Percentiles rank a stretch among this genome's conserved stretches.
Evolutionary conservation across 164 flowering plant genomes (phyloP).

Genomic region (Vitis amurensis): DNA sequence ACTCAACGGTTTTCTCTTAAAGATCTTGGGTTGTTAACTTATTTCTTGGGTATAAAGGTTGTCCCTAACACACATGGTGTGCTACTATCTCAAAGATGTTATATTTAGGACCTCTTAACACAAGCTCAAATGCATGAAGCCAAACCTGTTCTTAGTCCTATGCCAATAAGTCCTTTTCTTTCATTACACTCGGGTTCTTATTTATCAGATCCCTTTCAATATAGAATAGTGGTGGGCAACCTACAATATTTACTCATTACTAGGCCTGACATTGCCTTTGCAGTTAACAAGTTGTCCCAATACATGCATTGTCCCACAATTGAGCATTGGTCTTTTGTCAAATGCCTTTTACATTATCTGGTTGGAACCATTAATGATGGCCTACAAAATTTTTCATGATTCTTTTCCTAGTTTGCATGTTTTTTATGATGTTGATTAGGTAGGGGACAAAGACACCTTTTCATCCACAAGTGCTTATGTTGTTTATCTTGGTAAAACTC

Average conservation of each 20-base stretch:
- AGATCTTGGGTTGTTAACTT: background rate
- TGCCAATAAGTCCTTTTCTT: background rate
- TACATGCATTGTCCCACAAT: background rate
- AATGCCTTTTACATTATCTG: no score
- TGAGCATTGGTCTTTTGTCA: no score
- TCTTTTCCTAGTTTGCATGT: no score
- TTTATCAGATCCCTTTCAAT: background rate
- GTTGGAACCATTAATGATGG: no score
- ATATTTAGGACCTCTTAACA: background rate
- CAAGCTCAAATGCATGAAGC: background rate
- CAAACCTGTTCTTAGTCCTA: background rate
- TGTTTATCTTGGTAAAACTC: no score
- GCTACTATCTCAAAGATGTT: background rate
- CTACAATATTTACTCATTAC: background rate
- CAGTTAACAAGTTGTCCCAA: background rate
- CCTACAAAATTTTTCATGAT: no score
- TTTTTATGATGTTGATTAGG: no score
- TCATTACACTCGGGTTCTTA: background rate
- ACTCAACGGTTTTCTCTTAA: background rate
- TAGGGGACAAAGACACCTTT: no score
- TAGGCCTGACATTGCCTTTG: background rate
- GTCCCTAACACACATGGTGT: background rate
- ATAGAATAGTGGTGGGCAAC: no score
- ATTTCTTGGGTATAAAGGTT: background rate
- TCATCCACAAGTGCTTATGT: no score